phyloP scores from a whole-genome alignment of 2,329 filamentous ascomycete genomes.

The Pezicula rhizophila region DNA sequence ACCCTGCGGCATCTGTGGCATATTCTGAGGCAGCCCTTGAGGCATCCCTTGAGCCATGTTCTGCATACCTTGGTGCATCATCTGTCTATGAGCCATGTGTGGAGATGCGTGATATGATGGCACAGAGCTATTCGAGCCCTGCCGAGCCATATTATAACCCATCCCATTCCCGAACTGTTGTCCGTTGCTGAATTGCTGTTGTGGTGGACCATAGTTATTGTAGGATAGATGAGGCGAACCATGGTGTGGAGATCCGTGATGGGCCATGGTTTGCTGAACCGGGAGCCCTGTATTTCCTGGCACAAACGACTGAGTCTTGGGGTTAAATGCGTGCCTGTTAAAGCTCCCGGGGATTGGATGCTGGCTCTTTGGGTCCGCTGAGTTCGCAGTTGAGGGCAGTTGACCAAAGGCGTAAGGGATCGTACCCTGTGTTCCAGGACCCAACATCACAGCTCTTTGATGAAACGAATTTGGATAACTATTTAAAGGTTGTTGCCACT shows the following conservation, averaged over 20 bases:
- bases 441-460: slow-evolving; percentile 16
- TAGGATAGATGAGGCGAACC: slow-evolving; percentile 38
- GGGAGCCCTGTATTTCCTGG: slow-evolving; percentile 52
- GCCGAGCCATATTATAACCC: slow-evolving; percentile 29
- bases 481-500: slow-evolving; percentile 21
- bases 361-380: slow-evolving; percentile 67
- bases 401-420: slow-evolving; percentile 74
- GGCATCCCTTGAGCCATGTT: slow-evolving; percentile 17
- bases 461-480: slow-evolving; percentile 25
- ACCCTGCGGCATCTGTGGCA: slow-evolving; percentile 11
- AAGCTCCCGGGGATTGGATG: slow-evolving; percentile 82
- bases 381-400: slow-evolving; percentile 62
- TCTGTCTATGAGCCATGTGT: slow-evolving; percentile 27
- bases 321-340: slow-evolving; percentile 83
- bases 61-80: slow-evolving; percentile 28
- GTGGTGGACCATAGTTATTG: slow-evolving; percentile 26
- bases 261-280: slow-evolving; percentile 33
- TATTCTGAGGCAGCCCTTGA: slow-evolving; percentile 8
- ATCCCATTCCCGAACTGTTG: slow-evolving; percentile 19
- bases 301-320: slow-evolving; percentile 87
- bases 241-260: slow-evolving; percentile 26
- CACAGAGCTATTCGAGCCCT: slow-evolving; percentile 29
- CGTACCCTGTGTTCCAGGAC: slow-evolving; percentile 17
- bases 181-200: slow-evolving; percentile 25
- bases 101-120: slow-evolving; percentile 30